Evolutionary conservation across 2,329 filamentous ascomycete species (phyloP), one percentile per base, ranked within the genome.

Genomic region (Eutypella sp.): DNA sequence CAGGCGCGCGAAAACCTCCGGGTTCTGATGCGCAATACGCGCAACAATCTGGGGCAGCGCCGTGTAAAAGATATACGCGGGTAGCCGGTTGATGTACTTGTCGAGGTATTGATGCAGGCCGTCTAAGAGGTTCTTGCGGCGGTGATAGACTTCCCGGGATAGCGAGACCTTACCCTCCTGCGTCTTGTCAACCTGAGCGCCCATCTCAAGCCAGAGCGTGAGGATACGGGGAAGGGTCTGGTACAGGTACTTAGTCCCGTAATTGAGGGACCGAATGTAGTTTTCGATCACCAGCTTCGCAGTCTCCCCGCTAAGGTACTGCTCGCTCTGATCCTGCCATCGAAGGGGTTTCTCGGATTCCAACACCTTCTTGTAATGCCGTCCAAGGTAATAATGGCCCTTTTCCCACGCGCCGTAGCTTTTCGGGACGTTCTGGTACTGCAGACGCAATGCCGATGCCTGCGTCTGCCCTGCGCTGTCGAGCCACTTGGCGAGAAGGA

Each of bases 401-500:
- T 96, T 97, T 63, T 99, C 93, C 91, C 92, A 99, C 42, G 81
- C 81, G 5, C 74, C 69, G 56, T 75, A 72, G 1, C 80, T 82
- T 60, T 79, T 83, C n/a, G 87, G 81, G 1, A 91, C 91, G 54
- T 86, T 80, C 51, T 90, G 85, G 58, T 96, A 99, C 60, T 89
- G 88, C 44, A 83, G 78, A 39, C 89, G 82, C 52, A 97, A 78
- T 4, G 87, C 82, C 38, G 82, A 78, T 4, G 89, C 87, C 58
- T 95, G 87, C 2, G 90, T 96, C 64, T 97, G 92, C 5, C 93
- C 93, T n/a, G 92, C 88, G 46, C 79, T 84, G 61, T 97, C 95
- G 23, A 96, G 83, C 95, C 95, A 99, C 64, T 96, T 97, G 11
- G 93, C 93, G 22, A 96, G 79, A 29, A 97, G 75, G 8, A 99